Evolutionary conservation across 306 rosid genomes (phyloP).

Genomic region (Benincasa hispida): DNA sequence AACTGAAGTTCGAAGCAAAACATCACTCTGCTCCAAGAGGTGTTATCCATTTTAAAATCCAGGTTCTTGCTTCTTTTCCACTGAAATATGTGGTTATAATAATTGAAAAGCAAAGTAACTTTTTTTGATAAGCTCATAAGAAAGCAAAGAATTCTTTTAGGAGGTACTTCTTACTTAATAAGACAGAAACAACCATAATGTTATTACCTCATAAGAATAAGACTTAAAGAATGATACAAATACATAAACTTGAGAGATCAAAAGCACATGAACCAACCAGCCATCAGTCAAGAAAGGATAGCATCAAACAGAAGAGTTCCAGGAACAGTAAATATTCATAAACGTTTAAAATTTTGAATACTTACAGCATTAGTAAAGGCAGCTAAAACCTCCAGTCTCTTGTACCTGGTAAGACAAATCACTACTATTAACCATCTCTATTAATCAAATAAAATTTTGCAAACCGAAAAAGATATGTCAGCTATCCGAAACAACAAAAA

Average conservation of each 20-base stretch:
- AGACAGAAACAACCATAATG: not conserved
- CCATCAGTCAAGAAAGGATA: not conserved
- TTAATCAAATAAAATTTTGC: not conserved
- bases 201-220: not conserved
- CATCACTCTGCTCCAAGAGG: not conserved
- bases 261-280: not conserved
- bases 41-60: not conserved
- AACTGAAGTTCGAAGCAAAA: not conserved
- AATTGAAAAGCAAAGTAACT: not conserved
- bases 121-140: no score
- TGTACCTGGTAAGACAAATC: slow-evolving; percentile 44
- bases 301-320: not conserved
- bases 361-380: slow-evolving; percentile 99
- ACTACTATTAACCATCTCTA: not conserved
- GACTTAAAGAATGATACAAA: not conserved
- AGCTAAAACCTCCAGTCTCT: slow-evolving; percentile 85
- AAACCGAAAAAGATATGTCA: not conserved
- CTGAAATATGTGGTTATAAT: not conserved
- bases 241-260: not conserved
- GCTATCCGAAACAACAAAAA: not conserved
- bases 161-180: not conserved
- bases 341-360: slow-evolving; percentile 15
- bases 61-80: not conserved
- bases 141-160: not conserved
- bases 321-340: not conserved